Conservation (phyloP, 2,329 filamentous ascomycete genomes). For the Ophiostoma sp. region DNA sequence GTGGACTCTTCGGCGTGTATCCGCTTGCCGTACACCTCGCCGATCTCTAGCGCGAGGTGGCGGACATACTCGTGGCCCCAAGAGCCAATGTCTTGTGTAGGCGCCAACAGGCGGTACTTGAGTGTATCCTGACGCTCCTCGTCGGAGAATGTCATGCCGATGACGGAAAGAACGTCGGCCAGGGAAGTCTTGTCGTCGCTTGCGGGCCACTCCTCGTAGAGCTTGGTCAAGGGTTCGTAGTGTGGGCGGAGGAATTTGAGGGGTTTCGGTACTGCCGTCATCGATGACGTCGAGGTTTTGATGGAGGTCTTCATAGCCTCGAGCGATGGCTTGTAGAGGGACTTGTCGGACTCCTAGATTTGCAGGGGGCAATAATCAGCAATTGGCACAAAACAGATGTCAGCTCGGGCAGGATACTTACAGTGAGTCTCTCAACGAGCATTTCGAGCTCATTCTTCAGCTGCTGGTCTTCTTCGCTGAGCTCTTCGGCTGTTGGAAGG, state of each 20-base stretch:
- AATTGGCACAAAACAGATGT: not conserved
- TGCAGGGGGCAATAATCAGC: not conserved
- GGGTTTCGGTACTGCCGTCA: conserved; percentile 98
- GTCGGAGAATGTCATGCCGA: conserved; percentile 98
- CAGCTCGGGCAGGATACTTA: conserved; percentile 37
- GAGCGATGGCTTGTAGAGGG: conserved; percentile 84
- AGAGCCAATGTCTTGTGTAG: conserved; percentile 85
- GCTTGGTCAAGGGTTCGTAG: conserved; percentile 80
- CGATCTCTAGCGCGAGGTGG: conserved; percentile 91
- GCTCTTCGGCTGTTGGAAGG: conserved; percentile 61
- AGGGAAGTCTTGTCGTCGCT: conserved; percentile 82
- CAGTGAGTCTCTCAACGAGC: conserved; percentile 91
- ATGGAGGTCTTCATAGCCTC: conserved; percentile 98
- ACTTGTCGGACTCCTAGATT: conserved; percentile 73
- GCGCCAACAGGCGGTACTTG: conserved; percentile 87
- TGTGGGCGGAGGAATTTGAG: conserved; percentile 96
- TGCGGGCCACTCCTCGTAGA: conserved; percentile 84
- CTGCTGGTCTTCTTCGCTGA: conserved; percentile 96
- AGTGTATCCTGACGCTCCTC: conserved; percentile 93
- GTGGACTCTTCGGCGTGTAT: conserved; percentile 78
- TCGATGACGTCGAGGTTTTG: conserved; percentile 98
- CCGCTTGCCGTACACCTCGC: conserved; percentile 85
- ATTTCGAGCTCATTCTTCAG: conserved; percentile 97
- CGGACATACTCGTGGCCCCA: conserved; percentile 99
- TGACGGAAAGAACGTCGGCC: conserved; percentile 92